Base-by-base conservation (phyloP, 106 monocot genomes). In the Phalaenopsis equestris region DNA sequence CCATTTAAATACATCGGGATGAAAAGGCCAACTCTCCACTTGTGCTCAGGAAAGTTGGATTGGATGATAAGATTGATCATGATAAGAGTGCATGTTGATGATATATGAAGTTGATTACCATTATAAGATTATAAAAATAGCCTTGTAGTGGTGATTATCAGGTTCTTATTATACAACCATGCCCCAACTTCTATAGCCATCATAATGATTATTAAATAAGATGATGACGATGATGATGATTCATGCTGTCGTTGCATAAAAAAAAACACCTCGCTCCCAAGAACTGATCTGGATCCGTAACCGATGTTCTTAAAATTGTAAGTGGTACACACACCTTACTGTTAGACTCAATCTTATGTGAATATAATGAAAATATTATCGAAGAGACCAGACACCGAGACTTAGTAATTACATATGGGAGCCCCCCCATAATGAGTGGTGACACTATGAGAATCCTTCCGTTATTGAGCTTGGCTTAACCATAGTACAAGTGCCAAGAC, bases 41-140 rank as follows among this genome's bases (percentile, higher is more conserved):
- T 70, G 70, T 39, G 70, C 70, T 37, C 8, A 70, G 64, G 64
- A 70, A 70, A 70, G 39, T 38, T 70, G 30, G n/a, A 70, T 70
- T 70, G 14, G 30, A 19, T 70, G 30, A 37, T 70, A 37, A 70
- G 30, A 38, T 38, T 68, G 30, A 36, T 37, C 37, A 68, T 68
- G 68, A 38, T 10, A 68, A 6, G 68, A 68, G 10, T 68, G 57
- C 57, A 36, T 68, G 7, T 2, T 68, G 68, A 68, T 36, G 68
- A 68, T 58, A 58, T 58, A 18, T 58, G 57, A 58, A 58, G 57
- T 16, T 58, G 57, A 58, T 58, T 58, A 19, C 57, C 57, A 58
- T 57, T 5, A 57, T 19, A 57, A 19, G 57, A 10, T 30, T 16
- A 57, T 12, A 57, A 19, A 12, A 57, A 57, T 19, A 12, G 12